phyloP scores from a whole-genome alignment of 2,329 filamentous ascomycete species.

The Claviceps citrina region DNA sequence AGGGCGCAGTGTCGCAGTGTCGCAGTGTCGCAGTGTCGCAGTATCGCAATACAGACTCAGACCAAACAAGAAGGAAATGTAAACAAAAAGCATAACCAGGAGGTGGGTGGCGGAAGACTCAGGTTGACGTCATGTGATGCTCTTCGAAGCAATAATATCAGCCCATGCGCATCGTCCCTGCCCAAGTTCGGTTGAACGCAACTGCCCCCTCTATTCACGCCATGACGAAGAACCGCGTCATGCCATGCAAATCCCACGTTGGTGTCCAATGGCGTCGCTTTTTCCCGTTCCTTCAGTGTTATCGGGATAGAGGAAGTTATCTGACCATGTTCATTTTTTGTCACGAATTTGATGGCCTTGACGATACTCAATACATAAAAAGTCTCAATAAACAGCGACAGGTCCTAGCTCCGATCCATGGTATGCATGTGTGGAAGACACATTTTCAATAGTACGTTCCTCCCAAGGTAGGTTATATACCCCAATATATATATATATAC shows the following conservation, averaged over 20 bases:
- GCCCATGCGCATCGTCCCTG: neutral
- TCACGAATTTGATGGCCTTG: conserved; percentile 13
- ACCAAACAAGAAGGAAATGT: too few relatives aligned
- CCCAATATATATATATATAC: neutral
- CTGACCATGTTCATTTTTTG: conserved; percentile 13
- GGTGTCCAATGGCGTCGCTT: too few relatives aligned
- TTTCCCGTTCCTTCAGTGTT: too few relatives aligned
- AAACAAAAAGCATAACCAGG: neutral
- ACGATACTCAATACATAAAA: conserved; percentile 14
- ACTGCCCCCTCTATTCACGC: too few relatives aligned
- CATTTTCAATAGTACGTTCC: conserved; percentile 7
- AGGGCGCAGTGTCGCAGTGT: too few relatives aligned
- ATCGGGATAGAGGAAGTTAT: too few relatives aligned
- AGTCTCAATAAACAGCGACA: neutral
- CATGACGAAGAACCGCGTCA: conserved; percentile 8
- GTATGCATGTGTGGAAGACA: conserved; percentile 4
- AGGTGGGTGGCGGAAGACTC: neutral
- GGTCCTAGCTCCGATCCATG: conserved; percentile 1
- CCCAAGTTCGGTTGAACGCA: too few relatives aligned
- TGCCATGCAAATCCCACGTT: too few relatives aligned
- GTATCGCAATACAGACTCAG: too few relatives aligned
- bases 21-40: too few relatives aligned
- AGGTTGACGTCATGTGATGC: neutral
- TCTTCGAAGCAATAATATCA: neutral
- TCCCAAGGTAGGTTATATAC: neutral